Conservation (phyloP, 129 eudicot species). For the Artemisia argyi region DNA sequence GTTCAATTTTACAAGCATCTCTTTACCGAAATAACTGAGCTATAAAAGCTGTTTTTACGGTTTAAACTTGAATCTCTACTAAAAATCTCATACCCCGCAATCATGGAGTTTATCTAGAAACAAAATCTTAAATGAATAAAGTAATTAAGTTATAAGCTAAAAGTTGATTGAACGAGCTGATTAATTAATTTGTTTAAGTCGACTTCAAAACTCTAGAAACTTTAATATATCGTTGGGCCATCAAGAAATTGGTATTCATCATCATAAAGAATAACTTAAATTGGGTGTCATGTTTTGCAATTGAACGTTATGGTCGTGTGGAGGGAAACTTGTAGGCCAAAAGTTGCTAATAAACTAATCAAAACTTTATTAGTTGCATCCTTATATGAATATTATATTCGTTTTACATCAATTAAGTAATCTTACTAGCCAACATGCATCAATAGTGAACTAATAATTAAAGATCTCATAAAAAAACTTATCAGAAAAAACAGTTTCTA, state of each 20-base stretch:
- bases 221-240: background rate
- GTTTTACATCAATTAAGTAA: background rate
- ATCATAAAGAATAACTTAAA: background rate
- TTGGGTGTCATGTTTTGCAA: background rate
- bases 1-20: too few species aligned
- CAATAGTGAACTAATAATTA: conserved; percentile 3
- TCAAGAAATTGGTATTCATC: background rate
- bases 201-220: background rate
- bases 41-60: too few species aligned
- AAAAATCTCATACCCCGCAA: too few species aligned
- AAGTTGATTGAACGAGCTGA: too few species aligned
- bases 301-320: conserved; percentile 19
- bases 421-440: background rate
- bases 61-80: too few species aligned
- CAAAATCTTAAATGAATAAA: too few species aligned
- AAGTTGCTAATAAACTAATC: conserved; percentile 11
- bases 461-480: background rate
- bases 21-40: too few species aligned
- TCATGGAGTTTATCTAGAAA: too few species aligned
- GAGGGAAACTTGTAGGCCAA: conserved; percentile 35
- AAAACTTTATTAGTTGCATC: conserved; percentile 13
- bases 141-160: too few species aligned
- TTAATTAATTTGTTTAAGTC: too few species aligned
- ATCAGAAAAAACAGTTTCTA: too few species aligned
- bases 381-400: background rate